Base-by-base conservation (phyloP, 2,329 filamentous ascomycete genomes). In the Madurella mycetomatis region DNA sequence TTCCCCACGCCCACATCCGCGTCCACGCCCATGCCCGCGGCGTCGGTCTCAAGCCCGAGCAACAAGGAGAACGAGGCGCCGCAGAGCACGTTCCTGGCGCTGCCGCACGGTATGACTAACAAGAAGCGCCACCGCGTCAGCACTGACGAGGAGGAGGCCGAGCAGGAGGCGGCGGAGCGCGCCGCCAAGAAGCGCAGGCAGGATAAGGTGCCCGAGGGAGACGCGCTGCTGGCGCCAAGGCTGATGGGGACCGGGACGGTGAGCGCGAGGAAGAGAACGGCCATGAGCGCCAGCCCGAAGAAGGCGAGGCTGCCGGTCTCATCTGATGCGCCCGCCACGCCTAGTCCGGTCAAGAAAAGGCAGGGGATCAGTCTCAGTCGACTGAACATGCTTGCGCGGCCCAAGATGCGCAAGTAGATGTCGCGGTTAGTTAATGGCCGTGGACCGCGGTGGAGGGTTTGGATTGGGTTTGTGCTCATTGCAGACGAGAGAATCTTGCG, bases 61-160 rank as follows among this genome's bases (percentile, higher is more conserved):
- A 83, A 83, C 67, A 83, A 83, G 69, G 81, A 83, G 64, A 84
- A 84, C 62, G 69, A 73, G 43, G 72, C 71, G 1, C 77, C 60
- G 17, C 34, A 9, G 11, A 37, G 64, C 4, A 62, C 62, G 19
- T 74, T 77, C 48, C 63, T 68, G n/a, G 75, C 76, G 40, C 76
- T 83, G 39, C 75, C 81, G 3, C 84, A 86, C 61, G 84, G 84
- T 16, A 80, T 87, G 70, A 69, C 74, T 8, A 86, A 82, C 71
- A 86, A 87, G 75, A 87, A 85, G 70, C 80, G 84, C 25, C 76
- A 79, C 62, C 76, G 83, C n/a, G 76, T 77, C 15, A 77, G 70
- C 49, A 77, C 76, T 46, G 81, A 83, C 41, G 80, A 81, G 51
- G 81, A 84, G 50, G 77, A 81, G 34, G 75, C 75, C 0, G 76